A percentile compares a stretch with the other conserved stretches of the same genome.
Evolutionary conservation across 441 rosid genomes (phyloP).

Genomic region (Gossypium davidsonii): DNA sequence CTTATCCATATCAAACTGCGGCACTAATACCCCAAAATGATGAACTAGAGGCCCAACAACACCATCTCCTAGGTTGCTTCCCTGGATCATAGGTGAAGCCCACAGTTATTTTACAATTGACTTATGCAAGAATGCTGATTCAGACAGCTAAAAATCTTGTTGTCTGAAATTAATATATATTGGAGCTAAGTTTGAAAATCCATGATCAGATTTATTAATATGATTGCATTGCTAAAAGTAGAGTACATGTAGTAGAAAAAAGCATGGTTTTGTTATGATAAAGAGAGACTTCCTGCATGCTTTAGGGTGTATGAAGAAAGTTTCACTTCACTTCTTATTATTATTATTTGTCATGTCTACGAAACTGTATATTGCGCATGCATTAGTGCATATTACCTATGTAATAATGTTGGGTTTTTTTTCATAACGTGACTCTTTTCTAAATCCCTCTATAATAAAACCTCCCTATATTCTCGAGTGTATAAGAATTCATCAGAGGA

Average conservation of each 20-base stretch:
- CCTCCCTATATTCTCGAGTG: neutral
- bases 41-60: constrained; percentile 26
- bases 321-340: neutral
- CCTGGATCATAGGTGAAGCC: constrained; percentile 36
- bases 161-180: neutral
- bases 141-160: neutral
- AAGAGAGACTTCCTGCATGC: constrained; percentile 10
- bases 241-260: neutral
- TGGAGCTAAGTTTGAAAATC: constrained; percentile 4
- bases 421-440: neutral
- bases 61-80: constrained; percentile 54
- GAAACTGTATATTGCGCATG: constrained; percentile 5
- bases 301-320: neutral
- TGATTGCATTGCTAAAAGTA: constrained; percentile 1
- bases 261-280: constrained; percentile 7
- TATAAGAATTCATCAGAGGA: too few species aligned
- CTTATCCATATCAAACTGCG: constrained; percentile 22
- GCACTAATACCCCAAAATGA: constrained; percentile 28
- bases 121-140: neutral
- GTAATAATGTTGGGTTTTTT: neutral
- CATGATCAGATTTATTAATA: neutral
- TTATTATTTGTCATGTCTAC: neutral
- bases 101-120: neutral
- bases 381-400: neutral
- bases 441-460: neutral